These are phyloP conservation scores for Fusarium vanettenii DNA, from an alignment of 2,329 filamentous ascomycete species.

Conservation along the genomic window DNA sequence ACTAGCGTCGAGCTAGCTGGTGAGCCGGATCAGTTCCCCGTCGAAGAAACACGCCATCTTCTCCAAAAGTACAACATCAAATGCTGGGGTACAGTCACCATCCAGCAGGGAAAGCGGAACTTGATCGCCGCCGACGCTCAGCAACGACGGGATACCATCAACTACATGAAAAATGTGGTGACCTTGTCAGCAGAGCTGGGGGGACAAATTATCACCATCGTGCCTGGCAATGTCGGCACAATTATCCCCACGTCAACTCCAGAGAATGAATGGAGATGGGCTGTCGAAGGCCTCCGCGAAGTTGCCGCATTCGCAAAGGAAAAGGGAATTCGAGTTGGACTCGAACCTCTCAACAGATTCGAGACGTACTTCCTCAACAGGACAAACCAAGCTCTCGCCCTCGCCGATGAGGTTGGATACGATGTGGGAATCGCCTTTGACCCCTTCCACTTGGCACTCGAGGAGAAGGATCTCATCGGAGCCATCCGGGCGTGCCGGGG, in stretches of 20 bases:
- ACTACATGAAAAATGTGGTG: conserved; percentile 35
- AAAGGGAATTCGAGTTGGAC: conserved; percentile 22
- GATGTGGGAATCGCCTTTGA: conserved; percentile 28
- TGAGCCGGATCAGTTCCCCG: conserved; percentile 15
- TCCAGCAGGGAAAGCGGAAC: conserved; percentile 30
- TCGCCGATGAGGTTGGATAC: conserved; percentile 30
- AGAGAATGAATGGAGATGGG: conserved; percentile 34
- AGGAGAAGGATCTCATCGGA: conserved; percentile 26
- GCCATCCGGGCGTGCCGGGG: conserved; percentile 18
- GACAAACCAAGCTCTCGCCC: conserved; percentile 29
- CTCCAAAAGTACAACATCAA: conserved; percentile 25
- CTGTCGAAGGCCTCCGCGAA: conserved; percentile 24
- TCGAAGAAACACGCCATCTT: conserved; percentile 9
- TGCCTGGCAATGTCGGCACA: conserved; percentile 28
- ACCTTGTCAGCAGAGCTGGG: conserved; percentile 24
- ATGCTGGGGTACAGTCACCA: conserved; percentile 36
- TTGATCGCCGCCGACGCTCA: conserved; percentile 27
- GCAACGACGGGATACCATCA: conserved; percentile 17
- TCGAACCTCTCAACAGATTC: conserved; percentile 37
- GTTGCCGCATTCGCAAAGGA: conserved; percentile 20
- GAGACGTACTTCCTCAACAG: conserved; percentile 40
- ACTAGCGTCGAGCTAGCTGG: conserved; percentile 31
- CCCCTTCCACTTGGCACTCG: conserved; percentile 30
- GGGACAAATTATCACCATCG: conserved; percentile 16
- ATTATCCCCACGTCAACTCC: conserved; percentile 21